A percentile compares a stretch with the other conserved stretches of the same genome.
Conservation (phyloP, 108 stramenopile species). For the Nannochloropsis salina region DNA sequence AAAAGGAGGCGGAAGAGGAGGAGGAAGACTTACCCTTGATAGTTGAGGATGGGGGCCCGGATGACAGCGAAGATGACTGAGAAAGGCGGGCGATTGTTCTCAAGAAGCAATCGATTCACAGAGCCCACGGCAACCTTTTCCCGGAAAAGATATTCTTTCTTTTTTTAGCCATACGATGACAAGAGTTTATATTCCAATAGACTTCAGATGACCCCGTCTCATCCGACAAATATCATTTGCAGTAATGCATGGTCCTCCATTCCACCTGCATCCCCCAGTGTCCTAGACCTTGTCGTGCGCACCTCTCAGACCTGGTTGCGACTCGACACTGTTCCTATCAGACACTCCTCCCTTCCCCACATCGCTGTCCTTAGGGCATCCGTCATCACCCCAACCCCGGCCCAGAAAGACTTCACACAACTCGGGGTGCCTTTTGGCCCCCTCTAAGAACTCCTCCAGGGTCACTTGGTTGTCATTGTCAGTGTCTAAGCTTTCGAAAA, state of each 20-base stretch:
- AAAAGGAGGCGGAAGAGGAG: neutral
- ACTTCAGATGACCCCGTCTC: too few species aligned
- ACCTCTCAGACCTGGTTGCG: too few species aligned
- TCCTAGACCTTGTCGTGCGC: too few species aligned
- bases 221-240: too few species aligned
- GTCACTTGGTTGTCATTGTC: neutral
- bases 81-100: neutral
- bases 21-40: neutral
- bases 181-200: too few species aligned
- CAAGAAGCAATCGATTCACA: too few species aligned
- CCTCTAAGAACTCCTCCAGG: slow-evolving; percentile 22
- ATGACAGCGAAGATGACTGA: neutral
- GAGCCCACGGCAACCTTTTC: too few species aligned
- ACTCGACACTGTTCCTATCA: too few species aligned
- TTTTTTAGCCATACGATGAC: too few species aligned
- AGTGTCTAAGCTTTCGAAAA: neutral
- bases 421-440: neutral
- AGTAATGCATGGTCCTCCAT: too few species aligned
- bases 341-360: neutral
- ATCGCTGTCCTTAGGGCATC: neutral
- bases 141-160: too few species aligned
- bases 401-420: slow-evolving; percentile 10
- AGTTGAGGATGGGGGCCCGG: neutral
- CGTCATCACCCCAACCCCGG: neutral
- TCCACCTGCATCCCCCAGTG: too few species aligned